Evolutionary conservation across 2,329 filamentous ascomycete genomes (phyloP).

Genomic region (Fusarium humuli): DNA sequence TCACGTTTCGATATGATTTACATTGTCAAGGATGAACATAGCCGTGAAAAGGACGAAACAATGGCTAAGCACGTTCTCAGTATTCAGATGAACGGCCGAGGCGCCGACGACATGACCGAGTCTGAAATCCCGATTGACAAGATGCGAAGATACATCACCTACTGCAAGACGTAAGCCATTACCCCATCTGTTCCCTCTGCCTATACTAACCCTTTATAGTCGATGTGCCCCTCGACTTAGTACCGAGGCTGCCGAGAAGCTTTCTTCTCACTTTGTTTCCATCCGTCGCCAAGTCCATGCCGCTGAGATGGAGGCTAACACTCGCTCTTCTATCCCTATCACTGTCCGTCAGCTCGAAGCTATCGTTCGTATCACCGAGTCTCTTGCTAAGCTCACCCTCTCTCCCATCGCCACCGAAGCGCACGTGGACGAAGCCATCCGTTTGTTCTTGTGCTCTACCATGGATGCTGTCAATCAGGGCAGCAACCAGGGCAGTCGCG

Average conservation of each 20-base stretch:
- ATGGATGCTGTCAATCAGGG: constrained; percentile 98
- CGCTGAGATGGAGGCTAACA: constrained; percentile 88
- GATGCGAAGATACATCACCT: constrained; percentile 97
- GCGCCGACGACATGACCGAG: constrained; percentile 83
- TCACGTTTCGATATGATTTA: constrained; percentile 99
- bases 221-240: constrained; percentile 93
- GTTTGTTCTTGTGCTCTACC: constrained; percentile 93
- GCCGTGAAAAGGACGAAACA: constrained; percentile 86
- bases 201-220: constrained; percentile 59
- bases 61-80: constrained; percentile 98
- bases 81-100: constrained; percentile 92
- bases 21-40: constrained; percentile 96
- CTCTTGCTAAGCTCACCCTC: constrained; percentile 89
- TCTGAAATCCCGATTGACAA: constrained; percentile 94
- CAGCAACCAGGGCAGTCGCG: constrained; percentile 82
- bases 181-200: no score
- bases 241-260: constrained; percentile 90
- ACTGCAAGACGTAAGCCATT: constrained; percentile 87
- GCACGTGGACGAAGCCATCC: constrained; percentile 97
- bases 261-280: constrained; percentile 96
- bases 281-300: constrained; percentile 95
- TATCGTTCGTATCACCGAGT: constrained; percentile 96
- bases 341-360: constrained; percentile 97
- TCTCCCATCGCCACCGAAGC: constrained; percentile 87
- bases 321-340: constrained; percentile 93